Evolutionary conservation across 1,284 basidiomycete species (phyloP), one percentile per base, ranked within the genome.

Genomic region (Leccinum laetum): DNA sequence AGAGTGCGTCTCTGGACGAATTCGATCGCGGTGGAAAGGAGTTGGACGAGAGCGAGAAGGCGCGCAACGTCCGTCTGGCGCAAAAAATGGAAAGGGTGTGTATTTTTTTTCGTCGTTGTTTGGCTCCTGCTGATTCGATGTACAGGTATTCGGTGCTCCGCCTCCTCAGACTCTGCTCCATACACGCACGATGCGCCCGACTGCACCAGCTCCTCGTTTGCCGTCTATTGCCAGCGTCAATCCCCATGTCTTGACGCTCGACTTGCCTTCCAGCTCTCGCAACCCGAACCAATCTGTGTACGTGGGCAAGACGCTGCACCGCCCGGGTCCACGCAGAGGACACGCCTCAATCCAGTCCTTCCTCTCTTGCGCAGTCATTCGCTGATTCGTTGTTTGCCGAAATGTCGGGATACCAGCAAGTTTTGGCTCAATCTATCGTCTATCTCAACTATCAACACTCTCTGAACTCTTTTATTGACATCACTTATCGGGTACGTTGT

Each of bases 21-120:
- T 74, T 84, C 58, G 90, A 91, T 68, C 81, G 90, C 46, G 74
- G 87, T 61, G 88, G 85, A 75, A 89, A 87, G 72, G 87, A 90
- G 65, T 80, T 93, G 59, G 83, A 86, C 68, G 85, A 86, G 32
- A 82, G 79, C 68, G 91, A 93, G 73, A 92, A 91, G 78, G 88
- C 89, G 14, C 83, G 90, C 72, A 91, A 90, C 70, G 91, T 94
- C 59, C 83, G 87, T 62, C 79, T 92, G 59, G 92, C 91, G 37
- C 81, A 88, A 71, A 94, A 94, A 79, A 93, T 94, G 91, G 91
- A 93, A 77, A 89, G 90, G 86, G 91, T 91, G 64, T 57, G 81
- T 76, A 46, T 29, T 49, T 61, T 60, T 32, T 21, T 18, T 18
- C 11, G n/a, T n/a, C 5, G 14, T 55, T 16, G 57, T 60, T 65